phyloP scores from a whole-genome alignment of 768 basidiomycete genomes.

The Dioszegia hungarica region DNA sequence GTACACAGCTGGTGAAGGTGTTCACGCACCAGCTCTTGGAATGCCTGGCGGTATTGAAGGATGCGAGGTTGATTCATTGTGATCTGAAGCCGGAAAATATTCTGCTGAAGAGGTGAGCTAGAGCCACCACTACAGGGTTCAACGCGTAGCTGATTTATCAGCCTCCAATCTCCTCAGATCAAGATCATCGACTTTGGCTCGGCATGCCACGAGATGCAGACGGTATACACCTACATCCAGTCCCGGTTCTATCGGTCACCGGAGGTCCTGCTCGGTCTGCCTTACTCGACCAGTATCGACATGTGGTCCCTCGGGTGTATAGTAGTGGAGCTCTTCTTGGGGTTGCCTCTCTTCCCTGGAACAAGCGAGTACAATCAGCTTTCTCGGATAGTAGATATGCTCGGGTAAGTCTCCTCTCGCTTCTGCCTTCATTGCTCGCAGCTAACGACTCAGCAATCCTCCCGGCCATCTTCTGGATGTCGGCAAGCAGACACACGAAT shows the following conservation, averaged over 20 bases:
- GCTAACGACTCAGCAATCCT: conserved; percentile 60
- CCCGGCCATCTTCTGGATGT: conserved; percentile 89
- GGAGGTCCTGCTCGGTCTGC: conserved; percentile 89
- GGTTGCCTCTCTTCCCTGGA: conserved; percentile 92
- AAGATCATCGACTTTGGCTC: conserved; percentile 99
- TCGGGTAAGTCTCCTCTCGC: conserved; percentile 88
- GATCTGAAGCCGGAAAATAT: conserved; percentile 99
- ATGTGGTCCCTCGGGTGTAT: conserved; percentile 99
- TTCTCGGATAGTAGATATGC: conserved; percentile 94
- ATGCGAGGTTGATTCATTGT: conserved; percentile 93
- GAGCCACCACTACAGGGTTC: conserved; percentile 2
- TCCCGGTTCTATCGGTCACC: conserved; percentile 98
- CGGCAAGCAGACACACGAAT: conserved; percentile 90
- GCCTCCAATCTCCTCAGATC: conserved; percentile 93
- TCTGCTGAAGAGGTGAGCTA: conserved; percentile 77
- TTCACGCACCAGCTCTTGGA: conserved; percentile 95
- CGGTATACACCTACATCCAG: conserved; percentile 99
- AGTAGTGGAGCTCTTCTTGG: conserved; percentile 94
- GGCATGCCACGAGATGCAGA: conserved; percentile 96
- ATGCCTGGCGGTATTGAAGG: conserved; percentile 84
- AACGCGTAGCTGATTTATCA: conserved; percentile 49
- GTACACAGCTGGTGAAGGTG: conserved; percentile 95
- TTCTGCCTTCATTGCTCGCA: background rate
- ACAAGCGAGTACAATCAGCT: conserved; percentile 99
- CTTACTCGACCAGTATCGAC: conserved; percentile 92